phyloP scores from a whole-genome alignment of 2,329 filamentous ascomycete genomes.

The Aspergillus flavus region DNA sequence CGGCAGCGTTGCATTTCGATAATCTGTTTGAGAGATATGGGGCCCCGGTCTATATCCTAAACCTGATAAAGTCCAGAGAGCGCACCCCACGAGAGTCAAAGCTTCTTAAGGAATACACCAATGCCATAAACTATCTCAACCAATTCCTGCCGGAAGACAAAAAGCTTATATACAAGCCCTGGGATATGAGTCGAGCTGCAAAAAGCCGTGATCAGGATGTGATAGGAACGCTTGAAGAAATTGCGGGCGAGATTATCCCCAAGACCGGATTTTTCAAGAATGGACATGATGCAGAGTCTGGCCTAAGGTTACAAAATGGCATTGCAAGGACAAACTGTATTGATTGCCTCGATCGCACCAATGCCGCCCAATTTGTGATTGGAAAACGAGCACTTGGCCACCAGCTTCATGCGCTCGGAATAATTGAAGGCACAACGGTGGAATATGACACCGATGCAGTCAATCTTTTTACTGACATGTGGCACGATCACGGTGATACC shows the following conservation, averaged over 20 bases:
- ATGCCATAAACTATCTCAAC: constrained; percentile 88
- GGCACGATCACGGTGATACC: constrained; percentile 95
- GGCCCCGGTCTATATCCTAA: constrained; percentile 85
- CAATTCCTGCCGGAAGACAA: constrained; percentile 84
- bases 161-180: constrained; percentile 90
- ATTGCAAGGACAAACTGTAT: constrained; percentile 96
- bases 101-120: constrained; percentile 81
- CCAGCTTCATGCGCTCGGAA: constrained; percentile 87
- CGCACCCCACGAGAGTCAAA: constrained; percentile 90
- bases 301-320: constrained; percentile 79
- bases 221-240: constrained; percentile 84
- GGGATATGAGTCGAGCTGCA: constrained; percentile 96
- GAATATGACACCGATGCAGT: constrained; percentile 95
- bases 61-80: constrained; percentile 87
- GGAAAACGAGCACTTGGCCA: constrained; percentile 91
- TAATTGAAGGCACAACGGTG: constrained; percentile 76
- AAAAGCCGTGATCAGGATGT: constrained; percentile 93
- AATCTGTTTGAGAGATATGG: constrained; percentile 93
- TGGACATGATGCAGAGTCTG: constrained; percentile 69
- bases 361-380: constrained; percentile 96
- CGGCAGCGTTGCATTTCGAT: constrained; percentile 92
- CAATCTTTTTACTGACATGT: constrained; percentile 97
- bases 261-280: constrained; percentile 96
- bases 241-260: constrained; percentile 82
- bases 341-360: constrained; percentile 94